Conservation (phyloP, 805 yeast species). For the Starmerella scarabaei region DNA sequence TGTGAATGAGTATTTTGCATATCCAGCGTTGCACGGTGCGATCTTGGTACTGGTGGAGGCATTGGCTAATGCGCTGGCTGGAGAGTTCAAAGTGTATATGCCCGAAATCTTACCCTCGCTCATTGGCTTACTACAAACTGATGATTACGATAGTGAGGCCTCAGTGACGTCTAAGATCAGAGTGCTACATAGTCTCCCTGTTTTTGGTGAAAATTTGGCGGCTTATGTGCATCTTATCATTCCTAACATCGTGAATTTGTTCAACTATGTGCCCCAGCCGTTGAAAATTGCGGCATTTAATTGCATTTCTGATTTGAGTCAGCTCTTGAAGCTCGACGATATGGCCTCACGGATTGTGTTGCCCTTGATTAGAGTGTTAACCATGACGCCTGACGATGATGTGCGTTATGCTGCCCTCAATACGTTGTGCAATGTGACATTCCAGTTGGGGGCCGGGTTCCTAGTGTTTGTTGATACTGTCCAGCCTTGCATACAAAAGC, state of each 20-base stretch:
- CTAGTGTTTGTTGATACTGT: slow-evolving; percentile 50
- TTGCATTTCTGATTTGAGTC: slow-evolving; percentile 69
- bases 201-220: slow-evolving; percentile 76
- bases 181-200: slow-evolving; percentile 69
- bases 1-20: slow-evolving; percentile 58
- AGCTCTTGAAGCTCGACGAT: slow-evolving; percentile 59
- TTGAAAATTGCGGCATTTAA: slow-evolving; percentile 65
- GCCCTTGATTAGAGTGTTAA: slow-evolving; percentile 61
- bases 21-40: slow-evolving; percentile 56
- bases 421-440: slow-evolving; percentile 56
- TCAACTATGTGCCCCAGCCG: slow-evolving; percentile 51
- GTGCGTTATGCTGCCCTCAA: slow-evolving; percentile 55
- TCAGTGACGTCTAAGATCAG: slow-evolving; percentile 35
- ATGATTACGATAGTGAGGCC: slow-evolving; percentile 40
- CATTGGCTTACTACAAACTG: slow-evolving; percentile 59
- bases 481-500: slow-evolving; percentile 17
- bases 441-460: slow-evolving; percentile 74
- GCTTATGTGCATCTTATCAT: slow-evolving; percentile 76
- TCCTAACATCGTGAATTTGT: slow-evolving; percentile 72
- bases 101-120: slow-evolving; percentile 67
- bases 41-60: slow-evolving; percentile 72
- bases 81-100: slow-evolving; percentile 77
- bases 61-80: slow-evolving; percentile 73
- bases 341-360: slow-evolving; percentile 86
- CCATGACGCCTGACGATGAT: slow-evolving; percentile 38